Percentiles rank a stretch among this genome's conserved stretches.
Evolutionary conservation across 1,139 yeast genomes (phyloP).

Genomic region (Tardiomyces depauwii): DNA sequence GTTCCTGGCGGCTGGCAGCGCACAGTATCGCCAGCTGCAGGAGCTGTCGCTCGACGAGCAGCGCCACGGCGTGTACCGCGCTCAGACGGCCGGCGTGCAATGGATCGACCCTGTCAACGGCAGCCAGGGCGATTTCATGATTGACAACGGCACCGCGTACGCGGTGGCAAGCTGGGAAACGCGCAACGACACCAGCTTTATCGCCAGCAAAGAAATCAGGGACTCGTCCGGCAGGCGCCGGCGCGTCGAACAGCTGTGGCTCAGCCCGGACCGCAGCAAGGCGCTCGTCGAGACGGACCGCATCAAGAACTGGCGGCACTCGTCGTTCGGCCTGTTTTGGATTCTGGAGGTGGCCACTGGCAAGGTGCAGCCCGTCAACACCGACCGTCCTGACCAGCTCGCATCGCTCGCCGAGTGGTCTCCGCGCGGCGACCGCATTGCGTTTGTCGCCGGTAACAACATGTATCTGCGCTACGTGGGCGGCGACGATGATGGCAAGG

Average conservation of each 20-base stretch:
- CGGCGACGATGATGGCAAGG: slow-evolving; percentile 13
- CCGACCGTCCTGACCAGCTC: slow-evolving; percentile 18
- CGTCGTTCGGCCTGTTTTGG: slow-evolving; percentile 60
- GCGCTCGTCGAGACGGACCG: slow-evolving; percentile 43
- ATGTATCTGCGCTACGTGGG: slow-evolving; percentile 37
- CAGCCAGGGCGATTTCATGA: background rate
- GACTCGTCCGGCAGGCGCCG: slow-evolving; percentile 11
- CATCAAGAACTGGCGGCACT: slow-evolving; percentile 62
- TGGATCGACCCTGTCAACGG: slow-evolving; percentile 16
- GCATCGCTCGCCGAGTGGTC: slow-evolving; percentile 59
- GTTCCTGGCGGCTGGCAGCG: too few species aligned
- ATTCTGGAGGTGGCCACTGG: slow-evolving; percentile 34
- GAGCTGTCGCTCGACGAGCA: slow-evolving; percentile 14
- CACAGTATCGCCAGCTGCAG: too few species aligned
- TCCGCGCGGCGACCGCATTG: slow-evolving; percentile 54
- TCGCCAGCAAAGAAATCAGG: slow-evolving; percentile 8
- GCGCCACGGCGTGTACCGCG: slow-evolving; percentile 18
- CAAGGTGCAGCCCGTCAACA: slow-evolving; percentile 32
- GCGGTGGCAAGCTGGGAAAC: slow-evolving; percentile 16
- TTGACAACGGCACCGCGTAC: background rate
- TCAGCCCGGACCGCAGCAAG: slow-evolving; percentile 31
- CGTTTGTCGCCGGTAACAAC: slow-evolving; percentile 58
- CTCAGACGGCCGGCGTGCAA: slow-evolving; percentile 12
- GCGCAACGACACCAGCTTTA: slow-evolving; percentile 9
- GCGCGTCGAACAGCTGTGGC: slow-evolving; percentile 15